phyloP scores from a whole-genome alignment of 768 basidiomycete species.

The Pleurotus ostreatus region DNA sequence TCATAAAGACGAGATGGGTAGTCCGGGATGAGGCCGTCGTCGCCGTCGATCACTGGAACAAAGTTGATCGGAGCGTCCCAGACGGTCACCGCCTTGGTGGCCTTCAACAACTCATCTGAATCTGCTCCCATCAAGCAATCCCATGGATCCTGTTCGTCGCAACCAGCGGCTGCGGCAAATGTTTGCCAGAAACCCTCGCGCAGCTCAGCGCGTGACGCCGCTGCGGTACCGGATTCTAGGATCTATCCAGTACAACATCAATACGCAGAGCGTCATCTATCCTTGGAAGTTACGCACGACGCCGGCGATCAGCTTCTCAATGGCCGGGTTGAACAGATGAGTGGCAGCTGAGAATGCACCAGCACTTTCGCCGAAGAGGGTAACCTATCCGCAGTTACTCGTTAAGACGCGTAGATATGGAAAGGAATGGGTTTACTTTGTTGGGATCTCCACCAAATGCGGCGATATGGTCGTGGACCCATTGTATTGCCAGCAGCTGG shows the following conservation, averaged over 20 bases:
- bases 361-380: slow-evolving; percentile 44
- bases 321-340: slow-evolving; percentile 28
- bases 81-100: not conserved
- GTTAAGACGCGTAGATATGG: no score
- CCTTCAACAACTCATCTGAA: not conserved
- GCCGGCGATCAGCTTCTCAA: slow-evolving; percentile 23
- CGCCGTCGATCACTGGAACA: slow-evolving; percentile 37
- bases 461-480: slow-evolving; percentile 52
- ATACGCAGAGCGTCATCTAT: not conserved
- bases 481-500: slow-evolving; percentile 34
- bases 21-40: slow-evolving; percentile 33
- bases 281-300: slow-evolving; percentile 19
- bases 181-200: not conserved
- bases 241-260: not conserved
- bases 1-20: slow-evolving; percentile 29
- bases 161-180: not conserved
- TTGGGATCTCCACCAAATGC: slow-evolving; percentile 54
- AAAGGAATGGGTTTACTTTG: slow-evolving; percentile 22
- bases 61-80: slow-evolving; percentile 15
- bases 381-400: slow-evolving; percentile 26
- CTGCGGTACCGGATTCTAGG: not conserved
- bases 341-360: slow-evolving; percentile 39
- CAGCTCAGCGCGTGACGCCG: not conserved
- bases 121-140: not conserved
- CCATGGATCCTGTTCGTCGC: not conserved